Evolutionary conservation across 2,329 filamentous ascomycete species (phyloP), one percentile per base, ranked within the genome.

Genomic region (Hypoxylon sp.): DNA sequence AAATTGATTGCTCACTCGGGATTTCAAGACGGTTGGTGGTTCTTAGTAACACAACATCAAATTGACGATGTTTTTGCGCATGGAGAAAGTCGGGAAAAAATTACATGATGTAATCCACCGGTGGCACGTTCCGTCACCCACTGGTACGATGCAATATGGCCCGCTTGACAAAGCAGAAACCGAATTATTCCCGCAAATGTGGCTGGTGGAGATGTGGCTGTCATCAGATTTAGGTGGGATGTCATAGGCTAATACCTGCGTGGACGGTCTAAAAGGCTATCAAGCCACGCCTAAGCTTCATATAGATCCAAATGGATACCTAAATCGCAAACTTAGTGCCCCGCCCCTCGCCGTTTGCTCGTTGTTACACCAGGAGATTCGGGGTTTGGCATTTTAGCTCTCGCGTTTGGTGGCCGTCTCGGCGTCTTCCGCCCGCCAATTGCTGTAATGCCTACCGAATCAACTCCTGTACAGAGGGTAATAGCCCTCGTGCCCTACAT

Each of bases 311-410:
- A 56, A 41, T 10, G 49, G 57, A 9, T n/a, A 48, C 30, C 34
- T 51, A 19, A 61, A 17, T 52, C 6, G 25, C 41, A 57, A 48
- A 28, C 28, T 63, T 63, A 65, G 41, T 3, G 49, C 28, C 4
- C 56, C 69, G 69, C 69, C 53, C 2, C 57, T 69, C 69, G 69
- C 69, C 69, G 69, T 70, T 68, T 72, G 69, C 46, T 70, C 62
- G 61, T 23, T 21, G 63, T 64, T 17, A 14, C 32, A 50, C 49
- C 56, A 66, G 46, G 46, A 50, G 21, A 43, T 56, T 72, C 67
- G 67, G 69, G 67, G 21, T 72, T 70, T 70, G 69, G 53, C 23
- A 4, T 36, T 34, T 48, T 57, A 57, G 23, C 51, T 45, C 36
- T 46, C 11, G 48, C 43, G 25, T 43, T 56, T 32, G 32, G 9